A percentile compares a stretch with the other conserved stretches of the same genome.
Conservation (phyloP, 2,329 filamentous ascomycete species). For the Fusarium continuum region DNA sequence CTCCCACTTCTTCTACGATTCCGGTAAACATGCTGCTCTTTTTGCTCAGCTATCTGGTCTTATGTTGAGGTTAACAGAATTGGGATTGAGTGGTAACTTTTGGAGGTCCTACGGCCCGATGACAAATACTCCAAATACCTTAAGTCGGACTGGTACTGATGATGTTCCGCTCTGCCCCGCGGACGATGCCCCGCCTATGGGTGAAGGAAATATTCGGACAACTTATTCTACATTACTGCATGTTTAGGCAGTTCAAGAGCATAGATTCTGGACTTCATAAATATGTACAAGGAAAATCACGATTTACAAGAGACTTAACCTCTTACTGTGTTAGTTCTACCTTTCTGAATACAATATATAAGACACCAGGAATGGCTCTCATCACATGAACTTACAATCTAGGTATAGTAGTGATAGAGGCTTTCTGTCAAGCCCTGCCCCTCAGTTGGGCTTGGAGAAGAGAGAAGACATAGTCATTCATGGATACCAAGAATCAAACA, state of each 20-base stretch:
- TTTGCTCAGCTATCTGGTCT: slow-evolving; percentile 22
- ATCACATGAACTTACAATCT: not conserved
- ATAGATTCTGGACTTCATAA: too few relatives aligned
- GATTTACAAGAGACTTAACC: too few relatives aligned
- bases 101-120: slow-evolving; percentile 16
- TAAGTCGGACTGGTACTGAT: slow-evolving; percentile 13
- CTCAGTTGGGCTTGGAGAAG: not conserved
- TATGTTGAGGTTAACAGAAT: not conserved
- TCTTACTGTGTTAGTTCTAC: too few relatives aligned
- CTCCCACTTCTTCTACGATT: slow-evolving; percentile 90
- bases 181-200: slow-evolving; percentile 40
- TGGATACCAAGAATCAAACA: not conserved
- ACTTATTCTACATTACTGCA: not conserved
- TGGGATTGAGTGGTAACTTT: not conserved
- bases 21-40: slow-evolving; percentile 89
- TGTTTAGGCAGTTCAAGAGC: not conserved
- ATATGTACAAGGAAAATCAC: too few relatives aligned
- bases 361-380: too few relatives aligned
- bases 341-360: too few relatives aligned
- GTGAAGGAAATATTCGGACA: slow-evolving; percentile 19
- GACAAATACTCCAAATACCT: slow-evolving; percentile 42
- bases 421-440: slow-evolving; percentile 13
- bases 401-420: too few relatives aligned
- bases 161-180: slow-evolving; percentile 33
- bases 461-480: not conserved